phyloP scores from a whole-genome alignment of 306 rosid genomes.

The Cicer cuneatum region DNA sequence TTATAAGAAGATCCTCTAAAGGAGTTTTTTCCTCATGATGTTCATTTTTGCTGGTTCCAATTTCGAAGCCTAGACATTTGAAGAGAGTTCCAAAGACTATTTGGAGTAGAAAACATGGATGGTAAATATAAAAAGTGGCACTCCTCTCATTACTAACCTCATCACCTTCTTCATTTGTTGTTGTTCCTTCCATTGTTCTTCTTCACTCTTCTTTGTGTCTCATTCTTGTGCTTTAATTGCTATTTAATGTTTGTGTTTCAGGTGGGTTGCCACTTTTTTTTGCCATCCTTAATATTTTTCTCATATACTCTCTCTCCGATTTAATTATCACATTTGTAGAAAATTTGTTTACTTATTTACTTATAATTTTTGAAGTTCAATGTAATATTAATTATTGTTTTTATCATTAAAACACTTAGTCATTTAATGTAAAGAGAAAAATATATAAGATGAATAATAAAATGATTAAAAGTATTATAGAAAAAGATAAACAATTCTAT shows the following conservation, averaged over 20 bases:
- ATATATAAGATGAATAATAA: no score
- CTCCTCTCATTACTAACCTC: background rate
- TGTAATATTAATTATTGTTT: no score
- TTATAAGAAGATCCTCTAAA: background rate
- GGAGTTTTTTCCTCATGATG: background rate
- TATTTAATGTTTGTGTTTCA: background rate
- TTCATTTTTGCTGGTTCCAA: constrained; percentile 8
- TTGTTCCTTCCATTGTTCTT: constrained; percentile 4
- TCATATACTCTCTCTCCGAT: no score
- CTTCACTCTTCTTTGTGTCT: constrained; percentile 19
- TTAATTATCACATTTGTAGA: no score
- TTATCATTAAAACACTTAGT: no score
- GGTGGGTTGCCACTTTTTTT: background rate
- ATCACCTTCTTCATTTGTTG: constrained; percentile 6
- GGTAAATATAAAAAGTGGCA: background rate
- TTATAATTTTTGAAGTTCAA: no score
- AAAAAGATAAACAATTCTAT: no score
- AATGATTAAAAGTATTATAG: no score
- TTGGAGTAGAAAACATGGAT: constrained; percentile 24
- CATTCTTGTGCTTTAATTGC: constrained; percentile 34
- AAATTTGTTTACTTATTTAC: no score
- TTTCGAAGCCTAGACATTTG: constrained; percentile 21
- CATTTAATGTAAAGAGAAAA: no score
- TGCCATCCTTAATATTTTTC: no score
- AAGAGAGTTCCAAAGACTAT: constrained; percentile 9